These are phyloP conservation scores for Gaeumannomyces sp. DNA, from an alignment of 2,329 filamentous ascomycete species.

Conservation along the genomic window DNA sequence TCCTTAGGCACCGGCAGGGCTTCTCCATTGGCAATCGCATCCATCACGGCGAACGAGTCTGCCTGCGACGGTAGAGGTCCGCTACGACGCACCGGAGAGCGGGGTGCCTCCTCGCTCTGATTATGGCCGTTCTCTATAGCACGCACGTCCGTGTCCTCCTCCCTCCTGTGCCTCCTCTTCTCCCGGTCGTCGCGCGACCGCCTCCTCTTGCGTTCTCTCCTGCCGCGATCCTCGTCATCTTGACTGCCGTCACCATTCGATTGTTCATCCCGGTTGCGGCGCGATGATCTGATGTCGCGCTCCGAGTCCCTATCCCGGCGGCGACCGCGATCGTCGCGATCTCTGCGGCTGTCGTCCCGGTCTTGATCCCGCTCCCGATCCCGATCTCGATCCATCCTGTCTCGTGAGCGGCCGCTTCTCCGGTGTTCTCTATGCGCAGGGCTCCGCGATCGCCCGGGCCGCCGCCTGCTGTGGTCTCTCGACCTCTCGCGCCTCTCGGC, in stretches of 20 bases:
- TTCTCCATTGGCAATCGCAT: constrained; percentile 30
- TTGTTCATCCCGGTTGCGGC: background rate
- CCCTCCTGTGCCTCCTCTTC: background rate
- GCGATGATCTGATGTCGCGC: background rate
- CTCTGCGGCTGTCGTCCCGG: constrained; percentile 4
- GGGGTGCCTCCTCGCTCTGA: background rate
- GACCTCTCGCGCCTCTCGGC: constrained; percentile 9
- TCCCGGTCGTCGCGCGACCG: constrained; percentile 8
- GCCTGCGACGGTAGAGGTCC: constrained; percentile 55
- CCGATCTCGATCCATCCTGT: background rate
- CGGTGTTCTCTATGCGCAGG: background rate
- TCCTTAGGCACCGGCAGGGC: constrained; percentile 54
- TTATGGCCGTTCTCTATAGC: background rate
- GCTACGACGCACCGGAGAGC: constrained; percentile 23
- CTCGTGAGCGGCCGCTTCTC: constrained; percentile 6
- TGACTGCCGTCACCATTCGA: background rate
- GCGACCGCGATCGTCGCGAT: background rate
- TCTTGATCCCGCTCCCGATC: too few species aligned
- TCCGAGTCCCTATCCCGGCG: background rate
- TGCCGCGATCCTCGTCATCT: constrained; percentile 4
- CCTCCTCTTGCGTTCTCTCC: constrained; percentile 8
- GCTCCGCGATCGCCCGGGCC: constrained; percentile 7
- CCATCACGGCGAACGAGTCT: constrained; percentile 51
- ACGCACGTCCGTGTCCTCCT: background rate
- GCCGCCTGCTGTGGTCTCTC: constrained; percentile 10